phyloP scores from a whole-genome alignment of 345 rosid genomes.

The Pistacia vera region DNA sequence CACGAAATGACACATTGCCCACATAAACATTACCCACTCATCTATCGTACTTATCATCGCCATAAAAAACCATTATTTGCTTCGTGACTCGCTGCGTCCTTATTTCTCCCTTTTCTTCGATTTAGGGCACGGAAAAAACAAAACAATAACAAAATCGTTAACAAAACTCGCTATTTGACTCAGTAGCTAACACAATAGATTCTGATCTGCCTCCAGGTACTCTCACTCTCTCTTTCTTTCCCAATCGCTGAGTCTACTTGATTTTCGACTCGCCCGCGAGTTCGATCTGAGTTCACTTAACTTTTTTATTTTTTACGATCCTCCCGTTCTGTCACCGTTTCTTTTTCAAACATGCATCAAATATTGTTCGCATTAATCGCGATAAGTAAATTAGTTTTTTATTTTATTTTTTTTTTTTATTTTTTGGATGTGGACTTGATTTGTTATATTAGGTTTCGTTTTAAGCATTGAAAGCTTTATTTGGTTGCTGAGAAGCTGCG shows the following conservation, averaged over 20 bases:
- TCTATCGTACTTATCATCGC: conserved; percentile 14
- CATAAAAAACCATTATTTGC: not conserved
- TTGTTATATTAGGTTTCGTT: conserved; percentile 5
- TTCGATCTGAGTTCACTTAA: conserved; percentile 24
- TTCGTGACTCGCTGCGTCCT: not conserved
- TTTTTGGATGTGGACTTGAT: not conserved
- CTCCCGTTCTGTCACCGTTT: not conserved
- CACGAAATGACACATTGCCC: not conserved
- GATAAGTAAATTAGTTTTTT: not conserved
- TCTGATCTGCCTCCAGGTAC: conserved; percentile 44
- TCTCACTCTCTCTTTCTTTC: not conserved
- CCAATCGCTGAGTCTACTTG: not conserved
- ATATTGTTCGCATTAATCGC: not conserved
- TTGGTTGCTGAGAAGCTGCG: conserved; percentile 19
- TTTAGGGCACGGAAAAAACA: conserved; percentile 33
- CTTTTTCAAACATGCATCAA: not conserved
- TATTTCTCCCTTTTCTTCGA: conserved; percentile 7
- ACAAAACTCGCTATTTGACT: conserved; percentile 33
- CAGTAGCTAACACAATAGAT: conserved; percentile 5
- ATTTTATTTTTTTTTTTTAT: not conserved
- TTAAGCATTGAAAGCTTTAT: conserved; percentile 15
- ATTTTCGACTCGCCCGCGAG: conserved; percentile 18
- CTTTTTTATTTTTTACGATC: not conserved
- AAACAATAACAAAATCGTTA: not conserved
- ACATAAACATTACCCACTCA: not conserved